Base-by-base conservation (phyloP, 495 filamentous ascomycete genomes). In the Talaromyces borbonicus region DNA sequence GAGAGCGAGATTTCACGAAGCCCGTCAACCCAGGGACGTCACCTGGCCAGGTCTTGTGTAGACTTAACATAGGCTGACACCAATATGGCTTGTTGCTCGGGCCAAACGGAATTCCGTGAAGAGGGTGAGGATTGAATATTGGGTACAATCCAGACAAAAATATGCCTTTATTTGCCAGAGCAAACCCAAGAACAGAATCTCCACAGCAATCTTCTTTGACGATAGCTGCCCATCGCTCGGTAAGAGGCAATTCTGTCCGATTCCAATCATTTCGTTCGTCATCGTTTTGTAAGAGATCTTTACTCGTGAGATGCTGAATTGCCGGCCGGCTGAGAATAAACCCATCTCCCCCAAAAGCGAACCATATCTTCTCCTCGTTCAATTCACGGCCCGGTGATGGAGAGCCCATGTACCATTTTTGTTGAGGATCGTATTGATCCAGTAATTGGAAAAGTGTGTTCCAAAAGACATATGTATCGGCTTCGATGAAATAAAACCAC, bases 401-500 rank as follows among this genome's bases (percentile, higher is more conserved):
- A 4, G 62, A 63, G 5, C 76, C 77, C 35, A 80, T 66, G 56
- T 81, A 81, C 12, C 69, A 47, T 41, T 70, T 64, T n/a, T 61
- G 58, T 3, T 59, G 52, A 3, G 68, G 65, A 52, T 78, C 66
- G 20, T 78, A 66, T 29, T 62, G 69, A 15, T 57, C 61, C 18
- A 82, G 58, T 46, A 76, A 69, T 9, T 69, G 71, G 49, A 79
- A 71, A 37, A 82, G 53, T 36, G 77, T 81, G 51, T 75, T 69
- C 77, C 78, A 81, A n/a, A 80, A 62, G 25, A 77, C 52, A 50
- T 79, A 82, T 1, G 78, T 80, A 56, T 84, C 79, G 5, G 72
- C 71, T 50, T 82, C 78, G 39, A 78, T 67, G 50, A 82, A 82
- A 24, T 80, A 68, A 51, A 75, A 84, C 77, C 77, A 84, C 35